phyloP scores from a whole-genome alignment of 1,139 yeast genomes.

The Hyphopichia pseudoburtonii region DNA sequence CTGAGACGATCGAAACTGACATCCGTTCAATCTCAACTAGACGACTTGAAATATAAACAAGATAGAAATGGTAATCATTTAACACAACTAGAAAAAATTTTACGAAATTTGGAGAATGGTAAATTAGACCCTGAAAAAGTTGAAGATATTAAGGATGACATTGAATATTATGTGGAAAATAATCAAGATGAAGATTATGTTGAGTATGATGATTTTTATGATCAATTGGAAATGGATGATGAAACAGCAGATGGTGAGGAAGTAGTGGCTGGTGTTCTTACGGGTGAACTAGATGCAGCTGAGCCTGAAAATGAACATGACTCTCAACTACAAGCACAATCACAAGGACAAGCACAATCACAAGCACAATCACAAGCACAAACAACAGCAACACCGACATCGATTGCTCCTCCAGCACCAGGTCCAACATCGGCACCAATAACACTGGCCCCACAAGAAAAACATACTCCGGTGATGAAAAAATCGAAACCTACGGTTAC shows the following conservation, averaged over 20 bases:
- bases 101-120: slow-evolving; percentile 80
- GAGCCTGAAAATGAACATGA: slow-evolving; percentile 7
- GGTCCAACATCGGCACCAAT: neutral
- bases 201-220: slow-evolving; percentile 93
- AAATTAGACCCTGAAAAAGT: slow-evolving; percentile 79
- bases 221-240: slow-evolving; percentile 76
- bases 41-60: slow-evolving; percentile 60
- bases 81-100: slow-evolving; percentile 71
- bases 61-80: slow-evolving; percentile 83
- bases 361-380: slow-evolving; percentile 1
- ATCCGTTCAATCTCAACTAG: slow-evolving; percentile 50
- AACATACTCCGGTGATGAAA: too few relatives aligned
- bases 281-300: slow-evolving; percentile 9
- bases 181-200: slow-evolving; percentile 96
- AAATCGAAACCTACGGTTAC: slow-evolving; percentile 10
- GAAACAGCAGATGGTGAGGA: slow-evolving; percentile 38
- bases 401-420: slow-evolving; percentile 1
- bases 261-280: slow-evolving; percentile 8
- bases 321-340: neutral
- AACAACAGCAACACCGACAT: neutral
- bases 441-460: slow-evolving; percentile 10
- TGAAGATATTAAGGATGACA: slow-evolving; percentile 82
- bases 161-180: slow-evolving; percentile 90
- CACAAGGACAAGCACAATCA: slow-evolving; percentile 1
- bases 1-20: slow-evolving; percentile 54